Base-by-base conservation (phyloP, 176 grass and related monocot species). In the Microstegium vimineum region DNA sequence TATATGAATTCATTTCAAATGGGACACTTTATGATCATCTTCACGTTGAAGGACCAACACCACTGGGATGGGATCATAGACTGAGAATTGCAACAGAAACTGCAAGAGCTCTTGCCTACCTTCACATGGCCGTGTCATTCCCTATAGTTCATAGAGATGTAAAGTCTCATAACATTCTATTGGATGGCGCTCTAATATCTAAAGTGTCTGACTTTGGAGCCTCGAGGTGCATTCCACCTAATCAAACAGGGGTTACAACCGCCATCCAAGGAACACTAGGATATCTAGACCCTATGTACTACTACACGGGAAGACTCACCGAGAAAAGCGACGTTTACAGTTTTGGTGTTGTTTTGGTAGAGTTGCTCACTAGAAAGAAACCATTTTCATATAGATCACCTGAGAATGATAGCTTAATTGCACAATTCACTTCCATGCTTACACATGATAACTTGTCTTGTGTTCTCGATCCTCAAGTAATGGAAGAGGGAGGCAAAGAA, bases 1-100 rank as follows among this genome's bases (percentile, higher is more conserved):
- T 90, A 0, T 93, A 87, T 1, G 84, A 90, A 14, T 93, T 93
- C 42, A 90, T 93, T 7, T 81, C 91, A 22, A 93, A 93, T 70
- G 81, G 87, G 3, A 84, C 84, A 0, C 91, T 93, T 60, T 85
- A 88, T 8, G 22, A 90, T 0, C 87, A 87, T 72, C 81, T 93
- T 17, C 84, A 90, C 34, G 25, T 32, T 3, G 30, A 90, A 6
- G 79, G 18, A 0, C 16, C 37, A 2, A 12, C 0, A 14, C 82
- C 80, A 11, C 12, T 93, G 37, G 20, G 71, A 12, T 93, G 87
- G 87, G 42, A 36, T 18, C 32, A 22, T 3, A 35, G 64, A 1
- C 64, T 67, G 2, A 67, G 18, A 36, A 67, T 67, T 36, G 64
- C 64, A 36, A 67, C 32, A 0, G 64, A 67, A 36, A 36, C 64